Evolutionary conservation across 75 land plant species (phyloP).

Genomic region (Azolla pinnata): DNA sequence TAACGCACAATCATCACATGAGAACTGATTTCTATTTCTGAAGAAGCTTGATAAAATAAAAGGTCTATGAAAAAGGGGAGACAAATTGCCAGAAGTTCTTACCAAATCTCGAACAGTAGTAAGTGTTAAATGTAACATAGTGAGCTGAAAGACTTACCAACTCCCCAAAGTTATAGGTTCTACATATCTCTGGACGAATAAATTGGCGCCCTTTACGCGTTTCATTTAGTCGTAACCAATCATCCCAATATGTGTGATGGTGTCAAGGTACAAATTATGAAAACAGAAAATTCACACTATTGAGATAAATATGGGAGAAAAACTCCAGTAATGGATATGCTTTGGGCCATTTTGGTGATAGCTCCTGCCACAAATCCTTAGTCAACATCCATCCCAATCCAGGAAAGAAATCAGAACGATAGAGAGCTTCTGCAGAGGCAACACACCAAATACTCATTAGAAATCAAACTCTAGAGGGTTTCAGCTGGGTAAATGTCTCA

Average conservation of each 20-base stretch:
- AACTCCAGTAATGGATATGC: constrained; percentile 74
- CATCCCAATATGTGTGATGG: constrained; percentile 90
- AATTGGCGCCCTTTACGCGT: constrained; percentile 79
- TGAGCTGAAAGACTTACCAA: constrained; percentile 49
- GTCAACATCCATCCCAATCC: constrained; percentile 99
- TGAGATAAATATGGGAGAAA: background rate
- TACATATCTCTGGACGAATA: constrained; percentile 93
- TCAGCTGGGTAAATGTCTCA: background rate
- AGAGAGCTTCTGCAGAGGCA: constrained; percentile 59
- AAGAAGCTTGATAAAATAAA: too few species aligned
- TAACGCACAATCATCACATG: too few species aligned
- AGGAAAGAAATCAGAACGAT: constrained; percentile 97
- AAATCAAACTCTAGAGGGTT: background rate
- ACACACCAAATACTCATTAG: background rate
- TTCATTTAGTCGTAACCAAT: constrained; percentile 88
- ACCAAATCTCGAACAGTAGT: too few species aligned
- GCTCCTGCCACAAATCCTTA: constrained; percentile 70
- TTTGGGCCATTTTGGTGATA: constrained; percentile 94
- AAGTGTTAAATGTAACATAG: too few species aligned
- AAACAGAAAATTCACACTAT: background rate
- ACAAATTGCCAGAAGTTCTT: too few species aligned
- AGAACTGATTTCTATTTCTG: too few species aligned
- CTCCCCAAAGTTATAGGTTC: constrained; percentile 97
- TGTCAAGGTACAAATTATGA: constrained; percentile 40
- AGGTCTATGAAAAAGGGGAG: too few species aligned